A percentile compares a stretch with the other conserved stretches of the same genome.
These are phyloP conservation scores for Beta corolliflora DNA, from an alignment of 179 eudicot genomes.

Conservation along the genomic window DNA sequence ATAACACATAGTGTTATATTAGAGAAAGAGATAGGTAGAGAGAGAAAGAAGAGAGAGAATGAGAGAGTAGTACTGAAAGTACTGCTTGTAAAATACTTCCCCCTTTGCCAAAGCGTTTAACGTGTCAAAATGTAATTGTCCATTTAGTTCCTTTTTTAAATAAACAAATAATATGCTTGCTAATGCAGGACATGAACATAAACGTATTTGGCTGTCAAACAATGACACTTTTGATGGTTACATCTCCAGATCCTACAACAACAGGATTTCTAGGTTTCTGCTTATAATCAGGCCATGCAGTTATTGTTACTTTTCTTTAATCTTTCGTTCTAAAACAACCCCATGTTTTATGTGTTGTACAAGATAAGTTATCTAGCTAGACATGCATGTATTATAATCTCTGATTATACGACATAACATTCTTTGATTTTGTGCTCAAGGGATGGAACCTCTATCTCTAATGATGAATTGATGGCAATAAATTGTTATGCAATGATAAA, in stretches of 20 bases:
- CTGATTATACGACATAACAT: not conserved
- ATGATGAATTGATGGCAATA: too few relatives aligned
- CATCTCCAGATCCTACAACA: not conserved
- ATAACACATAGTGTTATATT: not conserved
- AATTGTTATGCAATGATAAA: too few relatives aligned
- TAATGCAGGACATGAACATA: not conserved
- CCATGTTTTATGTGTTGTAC: not conserved
- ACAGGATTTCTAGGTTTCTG: not conserved
- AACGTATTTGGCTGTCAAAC: slow-evolving; percentile 19
- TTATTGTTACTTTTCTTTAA: not conserved
- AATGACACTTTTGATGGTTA: slow-evolving; percentile 2
- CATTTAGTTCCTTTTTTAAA: not conserved
- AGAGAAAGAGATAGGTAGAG: not conserved
- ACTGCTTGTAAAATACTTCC: slow-evolving; percentile 26
- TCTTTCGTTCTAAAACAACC: not conserved
- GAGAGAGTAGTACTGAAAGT: not conserved
- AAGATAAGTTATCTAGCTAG: not conserved
- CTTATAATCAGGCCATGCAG: slow-evolving; percentile 18
- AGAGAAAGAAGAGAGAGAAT: too few relatives aligned
- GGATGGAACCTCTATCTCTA: too few relatives aligned
- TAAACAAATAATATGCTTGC: not conserved
- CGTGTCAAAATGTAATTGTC: slow-evolving; percentile 17
- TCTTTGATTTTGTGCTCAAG: too few relatives aligned
- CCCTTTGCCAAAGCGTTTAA: slow-evolving; percentile 28
- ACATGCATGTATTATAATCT: not conserved